Evolutionary conservation across 345 rosid species (phyloP).

Genomic region (Kandelia obovata): DNA sequence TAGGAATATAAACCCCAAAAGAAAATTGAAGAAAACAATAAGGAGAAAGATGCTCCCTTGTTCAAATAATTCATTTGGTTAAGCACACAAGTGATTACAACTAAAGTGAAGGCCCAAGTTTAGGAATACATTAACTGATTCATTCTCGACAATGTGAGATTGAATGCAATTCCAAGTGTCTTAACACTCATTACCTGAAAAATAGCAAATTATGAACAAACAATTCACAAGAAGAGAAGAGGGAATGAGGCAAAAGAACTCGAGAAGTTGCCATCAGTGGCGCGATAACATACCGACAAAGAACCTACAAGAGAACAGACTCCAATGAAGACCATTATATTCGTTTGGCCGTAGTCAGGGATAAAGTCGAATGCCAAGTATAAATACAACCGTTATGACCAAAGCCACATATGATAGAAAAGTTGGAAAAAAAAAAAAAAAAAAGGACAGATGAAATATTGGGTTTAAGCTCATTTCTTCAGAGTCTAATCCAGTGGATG

Average conservation of each 20-base stretch:
- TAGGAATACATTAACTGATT: slow-evolving; percentile 24
- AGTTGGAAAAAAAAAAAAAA: slow-evolving; percentile 41
- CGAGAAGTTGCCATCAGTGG: background rate
- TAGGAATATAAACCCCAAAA: background rate
- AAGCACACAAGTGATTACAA: slow-evolving; percentile 41
- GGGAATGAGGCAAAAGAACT: background rate
- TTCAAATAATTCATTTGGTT: slow-evolving; percentile 45
- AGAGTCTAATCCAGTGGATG: background rate
- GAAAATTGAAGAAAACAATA: slow-evolving; percentile 12
- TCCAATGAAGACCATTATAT: slow-evolving; percentile 89
- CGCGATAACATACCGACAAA: slow-evolving; percentile 59
- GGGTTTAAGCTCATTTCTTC: background rate
- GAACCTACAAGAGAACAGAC: slow-evolving; percentile 96
- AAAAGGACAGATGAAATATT: slow-evolving; percentile 14
- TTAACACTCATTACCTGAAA: slow-evolving; percentile 46
- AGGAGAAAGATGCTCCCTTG: slow-evolving; percentile 25
- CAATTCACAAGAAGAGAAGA: background rate
- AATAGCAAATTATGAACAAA: slow-evolving; percentile 3
- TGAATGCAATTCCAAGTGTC: slow-evolving; percentile 42
- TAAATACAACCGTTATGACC: slow-evolving; percentile 61
- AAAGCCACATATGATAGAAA: slow-evolving; percentile 81
- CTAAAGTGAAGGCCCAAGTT: slow-evolving; percentile 18
- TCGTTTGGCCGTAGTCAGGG: slow-evolving; percentile 88
- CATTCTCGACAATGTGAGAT: slow-evolving; percentile 38
- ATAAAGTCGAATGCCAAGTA: slow-evolving; percentile 57